These are phyloP conservation scores for Sporothrix dimorphospora DNA, from an alignment of 2,329 filamentous ascomycete genomes.

Conservation along the genomic window DNA sequence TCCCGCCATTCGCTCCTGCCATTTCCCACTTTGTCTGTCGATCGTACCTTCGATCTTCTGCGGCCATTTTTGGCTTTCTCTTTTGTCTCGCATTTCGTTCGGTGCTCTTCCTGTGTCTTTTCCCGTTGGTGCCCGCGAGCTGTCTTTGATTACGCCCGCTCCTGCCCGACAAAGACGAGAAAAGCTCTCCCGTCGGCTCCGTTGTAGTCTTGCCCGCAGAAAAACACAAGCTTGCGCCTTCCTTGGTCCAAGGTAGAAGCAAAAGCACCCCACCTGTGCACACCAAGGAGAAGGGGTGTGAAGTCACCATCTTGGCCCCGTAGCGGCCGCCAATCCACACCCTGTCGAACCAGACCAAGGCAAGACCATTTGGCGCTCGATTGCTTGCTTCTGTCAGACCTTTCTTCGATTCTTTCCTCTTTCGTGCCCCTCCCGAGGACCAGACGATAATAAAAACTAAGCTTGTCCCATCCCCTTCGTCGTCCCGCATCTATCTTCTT, in stretches of 20 bases:
- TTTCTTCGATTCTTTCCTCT: conserved; percentile 10
- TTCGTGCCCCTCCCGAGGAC: conserved; percentile 1
- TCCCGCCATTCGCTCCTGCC: not conserved
- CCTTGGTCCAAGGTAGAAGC: conserved; percentile 1
- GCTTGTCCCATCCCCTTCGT: not conserved
- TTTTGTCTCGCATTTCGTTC: not conserved
- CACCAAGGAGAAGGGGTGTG: conserved; percentile 5
- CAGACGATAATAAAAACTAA: conserved; percentile 11
- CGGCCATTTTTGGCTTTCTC: not conserved
- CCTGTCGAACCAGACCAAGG: not conserved
- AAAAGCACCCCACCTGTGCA: conserved; percentile 15
- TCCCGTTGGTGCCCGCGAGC: not conserved
- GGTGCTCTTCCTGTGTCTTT: not conserved
- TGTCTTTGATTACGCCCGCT: conserved; percentile 7
- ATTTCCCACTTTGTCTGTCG: not conserved
- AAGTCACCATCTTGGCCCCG: conserved; percentile 14
- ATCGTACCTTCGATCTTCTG: not conserved
- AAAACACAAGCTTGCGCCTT: not conserved
- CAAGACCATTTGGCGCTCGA: conserved; percentile 1
- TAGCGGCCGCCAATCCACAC: conserved; percentile 6
- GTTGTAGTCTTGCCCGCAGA: not conserved
- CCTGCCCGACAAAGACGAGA: conserved; percentile 15
- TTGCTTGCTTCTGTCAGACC: conserved; percentile 4
- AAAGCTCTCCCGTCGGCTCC: not conserved
- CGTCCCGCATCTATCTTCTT: not conserved